Evolutionary conservation across 2,329 filamentous ascomycete genomes (phyloP).

Genomic region (Claviceps capensis): DNA sequence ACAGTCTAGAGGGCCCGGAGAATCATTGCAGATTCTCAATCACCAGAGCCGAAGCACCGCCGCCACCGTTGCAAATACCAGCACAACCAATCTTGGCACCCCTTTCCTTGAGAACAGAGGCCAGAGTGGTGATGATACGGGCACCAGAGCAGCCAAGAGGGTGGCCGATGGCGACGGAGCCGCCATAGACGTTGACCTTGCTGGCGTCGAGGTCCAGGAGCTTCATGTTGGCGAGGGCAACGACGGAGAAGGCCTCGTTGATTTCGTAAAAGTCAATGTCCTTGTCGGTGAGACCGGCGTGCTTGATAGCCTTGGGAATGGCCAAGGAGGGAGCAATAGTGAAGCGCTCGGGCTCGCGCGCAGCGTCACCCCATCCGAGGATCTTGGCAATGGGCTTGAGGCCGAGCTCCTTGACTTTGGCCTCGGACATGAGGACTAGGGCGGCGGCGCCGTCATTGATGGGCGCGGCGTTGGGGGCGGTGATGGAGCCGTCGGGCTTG

Average conservation of each 20-base stretch:
- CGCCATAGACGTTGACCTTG: slow-evolving; percentile 91
- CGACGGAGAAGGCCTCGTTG: slow-evolving; percentile 97
- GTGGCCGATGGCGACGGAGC: slow-evolving; percentile 90
- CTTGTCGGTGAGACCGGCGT: slow-evolving; percentile 67
- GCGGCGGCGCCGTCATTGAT: slow-evolving; percentile 92
- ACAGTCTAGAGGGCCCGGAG: slow-evolving; percentile 21
- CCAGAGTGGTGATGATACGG: slow-evolving; percentile 79
- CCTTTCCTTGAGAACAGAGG: slow-evolving; percentile 80
- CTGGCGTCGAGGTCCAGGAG: slow-evolving; percentile 64
- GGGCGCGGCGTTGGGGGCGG: slow-evolving; percentile 89
- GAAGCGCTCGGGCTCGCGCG: slow-evolving; percentile 84
- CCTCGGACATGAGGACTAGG: slow-evolving; percentile 85
- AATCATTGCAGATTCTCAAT: slow-evolving; percentile 58
- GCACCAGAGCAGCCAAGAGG: slow-evolving; percentile 89
- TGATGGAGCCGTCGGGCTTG: slow-evolving; percentile 76
- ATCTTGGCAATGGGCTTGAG: slow-evolving; percentile 93
- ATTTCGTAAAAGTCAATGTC: slow-evolving; percentile 93
- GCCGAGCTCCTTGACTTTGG: slow-evolving; percentile 80
- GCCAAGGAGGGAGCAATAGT: slow-evolving; percentile 86
- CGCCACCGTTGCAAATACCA: slow-evolving; percentile 96
- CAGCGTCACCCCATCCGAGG: slow-evolving; percentile 91
- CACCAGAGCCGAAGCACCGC: slow-evolving; percentile 86
- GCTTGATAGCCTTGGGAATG: slow-evolving; percentile 93
- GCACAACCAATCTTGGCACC: slow-evolving; percentile 87
- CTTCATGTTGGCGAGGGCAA: slow-evolving; percentile 94